Percentiles rank a stretch among this genome's conserved stretches.
phyloP scores from a whole-genome alignment of 2,329 filamentous ascomycete genomes.

The Fusarium robinianum region DNA sequence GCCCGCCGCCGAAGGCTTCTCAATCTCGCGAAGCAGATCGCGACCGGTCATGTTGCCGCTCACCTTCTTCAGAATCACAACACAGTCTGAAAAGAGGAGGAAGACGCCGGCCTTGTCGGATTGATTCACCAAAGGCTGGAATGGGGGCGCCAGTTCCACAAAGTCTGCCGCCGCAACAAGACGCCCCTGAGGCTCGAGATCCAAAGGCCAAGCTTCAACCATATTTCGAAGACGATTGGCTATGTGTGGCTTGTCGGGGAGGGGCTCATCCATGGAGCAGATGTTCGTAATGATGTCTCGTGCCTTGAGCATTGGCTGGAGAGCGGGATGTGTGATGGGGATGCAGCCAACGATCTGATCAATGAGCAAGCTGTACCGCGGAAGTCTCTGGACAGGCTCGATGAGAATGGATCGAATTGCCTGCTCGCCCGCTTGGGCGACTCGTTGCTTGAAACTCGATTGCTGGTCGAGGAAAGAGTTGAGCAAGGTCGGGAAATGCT shows the following conservation, averaged over 20 bases:
- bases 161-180: conserved; percentile 83
- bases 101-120: conserved; percentile 69
- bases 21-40: conserved; percentile 80
- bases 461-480: conserved; percentile 78
- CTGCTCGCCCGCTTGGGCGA: conserved; percentile 87
- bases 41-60: conserved; percentile 69
- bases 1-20: conserved; percentile 72
- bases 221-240: conserved; percentile 75
- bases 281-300: conserved; percentile 95
- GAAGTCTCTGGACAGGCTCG: conserved; percentile 92
- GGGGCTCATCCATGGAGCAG: conserved; percentile 82
- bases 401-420: conserved; percentile 88
- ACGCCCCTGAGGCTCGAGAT: conserved; percentile 74
- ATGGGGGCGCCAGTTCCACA: conserved; percentile 75
- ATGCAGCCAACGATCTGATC: conserved; percentile 90
- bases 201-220: conserved; percentile 75
- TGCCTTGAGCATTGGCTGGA: conserved; percentile 82
- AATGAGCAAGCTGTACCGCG: conserved; percentile 93
- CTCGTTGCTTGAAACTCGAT: conserved; percentile 79
- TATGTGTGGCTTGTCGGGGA: conserved; percentile 72
- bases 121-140: conserved; percentile 49
- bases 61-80: conserved; percentile 77
- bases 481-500: conserved; percentile 81
- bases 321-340: conserved; percentile 81
- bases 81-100: conserved; percentile 80